Evolutionary conservation across 2,329 filamentous ascomycete species (phyloP).

Genomic region (Talaromyces atroroseus): DNA sequence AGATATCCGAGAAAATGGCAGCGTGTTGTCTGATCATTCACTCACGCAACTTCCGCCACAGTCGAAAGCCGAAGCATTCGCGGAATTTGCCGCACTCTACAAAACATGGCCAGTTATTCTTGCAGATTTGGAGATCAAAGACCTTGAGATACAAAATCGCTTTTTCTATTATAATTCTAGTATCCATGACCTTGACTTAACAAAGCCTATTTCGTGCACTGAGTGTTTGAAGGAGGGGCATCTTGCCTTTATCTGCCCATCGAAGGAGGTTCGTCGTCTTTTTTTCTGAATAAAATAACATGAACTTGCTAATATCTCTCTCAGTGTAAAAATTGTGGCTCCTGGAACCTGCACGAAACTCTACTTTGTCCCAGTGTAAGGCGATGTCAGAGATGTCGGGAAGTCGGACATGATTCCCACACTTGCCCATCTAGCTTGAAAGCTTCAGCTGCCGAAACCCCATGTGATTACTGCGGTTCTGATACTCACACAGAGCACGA

Average conservation of each 20-base stretch:
- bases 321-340: slow-evolving; percentile 40
- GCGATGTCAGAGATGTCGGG: slow-evolving; percentile 53
- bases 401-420: slow-evolving; percentile 53
- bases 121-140: slow-evolving; percentile 32
- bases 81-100: slow-evolving; percentile 30
- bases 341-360: slow-evolving; percentile 36
- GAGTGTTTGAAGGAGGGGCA: slow-evolving; percentile 41
- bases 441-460: slow-evolving; percentile 47
- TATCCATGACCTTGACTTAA: slow-evolving; percentile 35
- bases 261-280: slow-evolving; percentile 32
- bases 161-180: slow-evolving; percentile 36
- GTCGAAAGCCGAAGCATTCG: slow-evolving; percentile 33
- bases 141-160: slow-evolving; percentile 37
- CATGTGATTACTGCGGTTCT: slow-evolving; percentile 58
- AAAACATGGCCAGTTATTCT: slow-evolving; percentile 28
- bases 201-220: slow-evolving; percentile 37
- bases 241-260: slow-evolving; percentile 38
- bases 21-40: background rate
- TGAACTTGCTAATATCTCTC: slow-evolving; percentile 4
- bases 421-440: slow-evolving; percentile 56
- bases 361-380: slow-evolving; percentile 36
- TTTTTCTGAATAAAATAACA: background rate
- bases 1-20: background rate
- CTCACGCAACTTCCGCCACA: slow-evolving; percentile 6
- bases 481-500: slow-evolving; percentile 53